Evolutionary conservation across 371 early-diverging fungal species (phyloP), one percentile per base, ranked within the genome.

Genomic region (Rhizomucor pusillus): DNA sequence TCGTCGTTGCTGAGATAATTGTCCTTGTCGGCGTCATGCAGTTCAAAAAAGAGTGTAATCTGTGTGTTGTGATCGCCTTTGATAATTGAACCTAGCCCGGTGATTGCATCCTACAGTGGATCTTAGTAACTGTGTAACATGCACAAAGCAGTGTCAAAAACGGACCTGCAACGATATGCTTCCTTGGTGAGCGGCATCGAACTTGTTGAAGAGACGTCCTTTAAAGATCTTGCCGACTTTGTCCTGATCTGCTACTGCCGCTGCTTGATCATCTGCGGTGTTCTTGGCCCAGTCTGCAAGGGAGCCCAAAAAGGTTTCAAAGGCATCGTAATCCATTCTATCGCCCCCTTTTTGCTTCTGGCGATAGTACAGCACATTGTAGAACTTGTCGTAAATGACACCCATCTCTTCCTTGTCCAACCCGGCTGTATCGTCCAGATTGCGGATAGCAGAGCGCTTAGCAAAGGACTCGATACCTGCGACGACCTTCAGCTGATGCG

Each of bases 391-490:
- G 60, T 95, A 97, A n/a, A 98, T 73, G 37, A 86, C 75, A 11
- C 89, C 79, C 46, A 97, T 74, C 53, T 95, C 89, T 40, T 93
- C 92, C 60, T 92, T 91, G 53, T 77, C 82, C 54, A 98, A 92
- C 18, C 84, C 83, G 43, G 85, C 82, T 19, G 79, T 79, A 37
- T 88, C 81, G 20, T 81, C 73, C 33, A 98, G 63, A 60, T 90
- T 90, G 5, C 97, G 85, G 39, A 97, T 75, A 6, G 87, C 79
- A 3, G 89, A 87, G 52, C 94, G 90, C 57, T 95, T 97, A 1
- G 97, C 88, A 63, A 91, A 98, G 18, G 86, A 85, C 63, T 95
- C 94, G 50, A 98, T 87, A 22, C 92, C 89, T 50, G 96, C 96
- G 24, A 94, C 90, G 1, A 97, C 93, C 63, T 92, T 91, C 46